phyloP scores from a whole-genome alignment of 257 asterid species.

The Cordia subcordata region DNA sequence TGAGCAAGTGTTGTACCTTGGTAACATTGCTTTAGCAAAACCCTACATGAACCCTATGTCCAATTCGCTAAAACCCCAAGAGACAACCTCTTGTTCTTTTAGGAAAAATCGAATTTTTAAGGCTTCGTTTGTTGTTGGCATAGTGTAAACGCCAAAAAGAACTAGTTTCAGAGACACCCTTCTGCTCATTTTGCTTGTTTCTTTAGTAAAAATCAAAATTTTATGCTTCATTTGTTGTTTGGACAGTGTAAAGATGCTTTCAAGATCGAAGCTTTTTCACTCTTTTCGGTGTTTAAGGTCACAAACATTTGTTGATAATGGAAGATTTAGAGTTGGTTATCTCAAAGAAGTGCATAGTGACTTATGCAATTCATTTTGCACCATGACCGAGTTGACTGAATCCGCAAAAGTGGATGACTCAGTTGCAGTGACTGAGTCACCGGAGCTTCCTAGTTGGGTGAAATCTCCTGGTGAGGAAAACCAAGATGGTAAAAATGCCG shows the following conservation, averaged over 20 bases:
- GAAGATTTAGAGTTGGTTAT: constrained; percentile 13
- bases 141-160: background rate
- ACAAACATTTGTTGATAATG: constrained; percentile 11
- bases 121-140: no score
- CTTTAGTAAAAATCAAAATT: background rate
- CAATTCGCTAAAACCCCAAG: no score
- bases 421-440: constrained; percentile 42
- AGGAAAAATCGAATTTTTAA: no score
- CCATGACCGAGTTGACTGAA: constrained; percentile 28
- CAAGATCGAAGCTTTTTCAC: constrained; percentile 28
- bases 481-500: constrained; percentile 7
- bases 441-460: constrained; percentile 83
- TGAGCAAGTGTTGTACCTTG: no score
- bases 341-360: constrained; percentile 16
- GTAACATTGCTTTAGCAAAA: no score
- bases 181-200: background rate
- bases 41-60: no score
- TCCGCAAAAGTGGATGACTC: constrained; percentile 23
- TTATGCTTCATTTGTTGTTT: constrained; percentile 3
- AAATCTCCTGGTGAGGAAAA: constrained; percentile 21
- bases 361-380: constrained; percentile 36
- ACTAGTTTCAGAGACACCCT: background rate
- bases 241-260: constrained; percentile 34
- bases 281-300: constrained; percentile 26
- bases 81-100: no score